Percentiles rank a stretch among this genome's conserved stretches.
phyloP scores from a whole-genome alignment of 2,329 filamentous ascomycete genomes.

The Stemphylium lycopersici region DNA sequence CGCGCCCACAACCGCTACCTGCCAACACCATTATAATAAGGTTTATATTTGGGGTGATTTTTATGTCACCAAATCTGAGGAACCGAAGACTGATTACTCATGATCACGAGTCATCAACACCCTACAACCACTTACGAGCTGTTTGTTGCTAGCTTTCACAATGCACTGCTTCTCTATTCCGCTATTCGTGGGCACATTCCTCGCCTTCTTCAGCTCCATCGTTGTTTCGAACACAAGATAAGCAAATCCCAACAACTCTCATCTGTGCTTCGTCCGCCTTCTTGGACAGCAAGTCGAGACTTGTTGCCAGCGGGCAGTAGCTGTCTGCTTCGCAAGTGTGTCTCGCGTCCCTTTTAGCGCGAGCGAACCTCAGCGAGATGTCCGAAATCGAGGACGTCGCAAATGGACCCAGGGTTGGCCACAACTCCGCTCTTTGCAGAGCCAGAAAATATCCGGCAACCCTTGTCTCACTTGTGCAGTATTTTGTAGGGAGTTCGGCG shows the following conservation, averaged over 20 bases:
- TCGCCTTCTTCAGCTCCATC: background rate
- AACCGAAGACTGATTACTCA: background rate
- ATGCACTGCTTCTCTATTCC: background rate
- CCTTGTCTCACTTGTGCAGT: constrained; percentile 6
- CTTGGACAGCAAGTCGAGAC: background rate
- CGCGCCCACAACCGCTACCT: too few relatives aligned
- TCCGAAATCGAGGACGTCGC: background rate
- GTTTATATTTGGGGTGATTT: background rate
- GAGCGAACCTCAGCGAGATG: background rate
- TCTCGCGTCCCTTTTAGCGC: background rate
- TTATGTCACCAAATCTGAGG: background rate
- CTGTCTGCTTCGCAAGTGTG: constrained; percentile 3
- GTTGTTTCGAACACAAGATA: background rate
- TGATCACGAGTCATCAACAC: background rate
- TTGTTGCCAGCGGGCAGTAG: background rate
- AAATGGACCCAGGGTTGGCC: background rate
- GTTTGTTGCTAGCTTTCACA: background rate
- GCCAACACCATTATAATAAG: background rate
- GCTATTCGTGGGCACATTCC: background rate
- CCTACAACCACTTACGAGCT: background rate
- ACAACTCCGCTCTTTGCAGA: constrained; percentile 1
- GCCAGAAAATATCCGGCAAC: constrained; percentile 7
- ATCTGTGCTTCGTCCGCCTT: background rate
- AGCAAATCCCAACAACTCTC: background rate
- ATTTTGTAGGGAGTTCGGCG: background rate